Base-by-base conservation (phyloP, 1,284 basidiomycete genomes). In the Sanghuangporus baumii region DNA sequence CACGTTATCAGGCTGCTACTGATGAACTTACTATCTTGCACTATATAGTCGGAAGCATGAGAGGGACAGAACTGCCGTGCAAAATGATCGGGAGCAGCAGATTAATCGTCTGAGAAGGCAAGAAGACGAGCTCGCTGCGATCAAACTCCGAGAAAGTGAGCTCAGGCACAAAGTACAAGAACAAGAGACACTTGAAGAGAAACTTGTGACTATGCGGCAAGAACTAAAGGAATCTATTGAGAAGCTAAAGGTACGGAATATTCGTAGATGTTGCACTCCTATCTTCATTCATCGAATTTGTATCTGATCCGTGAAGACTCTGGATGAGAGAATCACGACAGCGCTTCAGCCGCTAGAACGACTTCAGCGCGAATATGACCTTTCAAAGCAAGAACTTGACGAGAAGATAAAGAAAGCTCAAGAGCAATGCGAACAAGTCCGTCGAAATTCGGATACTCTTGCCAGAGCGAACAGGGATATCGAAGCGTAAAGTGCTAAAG, bases 31-130 rank as follows among this genome's bases (percentile, higher is more conserved):
- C 1, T 48, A 12, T 26, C 36, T 51, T 26, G 12, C 56, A 1
- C 55, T 18, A 34, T 20, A 54, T 66, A 94, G 93, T 51, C 91
- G 89, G 59, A 73, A 78, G 41, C 80, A 84, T 61, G 89, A 93
- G 61, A 81, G 87, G 55, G 90, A 93, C 66, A 84, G 82, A 68
- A 81, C 85, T 67, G 71, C 73, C 12, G 68, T 92, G 31, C 76
- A 76, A 59, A 75, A 76, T 0, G 91, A 94, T 62, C 81, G 85
- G 56, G 92, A 95, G 38, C 82, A 85, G 38, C 85, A 87, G 69
- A 78, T 79, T 59, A 80, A 78, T 55, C 72, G 79, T 6, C 71
- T 87, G n/a, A 79, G 87, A 57, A 78, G 76, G 1, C 74, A 80
- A 26, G 86, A 89, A 68, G 80, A 78, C 23, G 81, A 82, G 47